Percentiles rank a stretch among this genome's conserved stretches.
phyloP scores from a whole-genome alignment of 2,329 filamentous ascomycete species.

The Cylindrodendrum hubeiense region DNA sequence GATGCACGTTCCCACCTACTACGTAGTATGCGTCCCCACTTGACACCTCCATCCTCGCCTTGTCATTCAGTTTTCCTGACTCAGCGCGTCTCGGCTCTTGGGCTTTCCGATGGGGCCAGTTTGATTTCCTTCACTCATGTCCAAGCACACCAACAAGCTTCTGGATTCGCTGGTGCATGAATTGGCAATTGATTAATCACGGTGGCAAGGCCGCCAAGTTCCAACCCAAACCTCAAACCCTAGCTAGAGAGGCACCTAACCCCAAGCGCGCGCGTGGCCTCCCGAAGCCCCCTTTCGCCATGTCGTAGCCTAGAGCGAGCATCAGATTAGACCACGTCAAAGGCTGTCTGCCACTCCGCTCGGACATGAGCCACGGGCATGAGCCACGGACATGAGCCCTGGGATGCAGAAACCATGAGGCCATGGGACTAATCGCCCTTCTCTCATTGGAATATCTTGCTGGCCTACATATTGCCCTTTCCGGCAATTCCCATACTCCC shows the following conservation, averaged over 20 bases:
- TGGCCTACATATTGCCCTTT: constrained; percentile 15
- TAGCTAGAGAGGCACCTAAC: background rate
- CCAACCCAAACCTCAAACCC: constrained; percentile 3
- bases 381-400: background rate
- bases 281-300: constrained; percentile 1
- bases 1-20: constrained; percentile 13
- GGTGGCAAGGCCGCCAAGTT: background rate
- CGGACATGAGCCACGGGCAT: background rate
- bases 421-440: constrained; percentile 21
- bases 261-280: background rate
- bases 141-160: background rate
- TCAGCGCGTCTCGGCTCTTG: constrained; percentile 15
- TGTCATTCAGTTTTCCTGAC: background rate
- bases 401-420: constrained; percentile 11
- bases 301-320: background rate
- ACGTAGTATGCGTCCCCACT: background rate
- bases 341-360: background rate
- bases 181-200: constrained; percentile 4
- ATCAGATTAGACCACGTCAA: background rate
- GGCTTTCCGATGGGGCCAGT: constrained; percentile 24
- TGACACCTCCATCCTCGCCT: background rate
- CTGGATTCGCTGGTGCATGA: constrained; percentile 4
- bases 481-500: constrained; percentile 31
- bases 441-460: constrained; percentile 32
- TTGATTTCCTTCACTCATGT: background rate